Base-by-base conservation (phyloP, 2,329 filamentous ascomycete genomes). In the Penicillium paneum region DNA sequence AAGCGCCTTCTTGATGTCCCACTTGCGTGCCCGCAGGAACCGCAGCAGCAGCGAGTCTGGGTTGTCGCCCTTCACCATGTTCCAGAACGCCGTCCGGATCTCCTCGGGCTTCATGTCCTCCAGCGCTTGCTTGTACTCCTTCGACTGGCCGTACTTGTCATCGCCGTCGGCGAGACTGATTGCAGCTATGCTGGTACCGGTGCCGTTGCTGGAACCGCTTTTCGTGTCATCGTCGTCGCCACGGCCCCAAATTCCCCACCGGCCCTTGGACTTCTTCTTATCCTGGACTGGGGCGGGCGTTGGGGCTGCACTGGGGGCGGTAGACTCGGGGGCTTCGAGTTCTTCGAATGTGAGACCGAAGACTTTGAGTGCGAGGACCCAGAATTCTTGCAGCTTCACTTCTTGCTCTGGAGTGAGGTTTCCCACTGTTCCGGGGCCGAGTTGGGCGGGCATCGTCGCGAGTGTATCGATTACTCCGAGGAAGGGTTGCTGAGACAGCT, bases 11-110 rank as follows among this genome's bases (percentile, higher is more conserved):
- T 96, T 88, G 17, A 96, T 86, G 68, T 99, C 91, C 94, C 94
- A 99, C 75, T 96, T 96, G 42, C 91, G 82, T n/a, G 91, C 91
- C 48, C 91, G 82, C 53, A 96, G 78, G 73, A 96, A 96, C 39
- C 91, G 85, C 54, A 96, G 76, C 15, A 93, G 76, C 17, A 95
- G 78, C 2, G 87, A 88, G 74, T 99, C 94, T 0, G 94, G 94
- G 69, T 97, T 85, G 68, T 99, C 94, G 66, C 94, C 88, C 78
- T 97, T 99, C 55, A 93, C 84, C 91, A 97, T 96, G 62, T 78
- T 83, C 94, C 94, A 97, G 69, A 97, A 89, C 0, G 91, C 87
- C 15, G 81, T 79, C 49, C 91, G 85, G 61, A 99, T 84, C 40
- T 88, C 81, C 66, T 95, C 90, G 0, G 93, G 90, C 0, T 85